Conservation (phyloP, 306 rosid genomes). For the Pterocarpus santalinus region DNA sequence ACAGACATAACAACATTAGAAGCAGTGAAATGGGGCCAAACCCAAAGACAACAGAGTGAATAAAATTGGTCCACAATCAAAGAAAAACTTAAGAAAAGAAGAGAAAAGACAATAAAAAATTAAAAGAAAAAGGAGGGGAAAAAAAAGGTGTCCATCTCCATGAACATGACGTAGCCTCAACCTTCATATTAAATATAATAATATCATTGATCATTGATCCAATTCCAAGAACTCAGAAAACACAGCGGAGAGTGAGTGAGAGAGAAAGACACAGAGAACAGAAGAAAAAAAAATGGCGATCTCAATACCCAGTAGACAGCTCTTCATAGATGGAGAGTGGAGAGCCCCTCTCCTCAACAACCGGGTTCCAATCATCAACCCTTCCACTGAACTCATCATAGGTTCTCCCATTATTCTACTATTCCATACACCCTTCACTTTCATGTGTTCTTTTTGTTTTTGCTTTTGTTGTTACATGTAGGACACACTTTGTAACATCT, state of each 20-base stretch:
- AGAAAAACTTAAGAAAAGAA: no score
- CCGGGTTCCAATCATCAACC: slow-evolving; percentile 78
- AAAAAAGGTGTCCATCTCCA: not conserved
- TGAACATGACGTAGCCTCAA: not conserved
- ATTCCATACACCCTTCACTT: no score
- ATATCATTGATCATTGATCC: not conserved
- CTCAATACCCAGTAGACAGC: slow-evolving; percentile 62
- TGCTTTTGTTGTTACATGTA: not conserved
- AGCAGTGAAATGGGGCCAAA: no score
- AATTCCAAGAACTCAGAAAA: not conserved
- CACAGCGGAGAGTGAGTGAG: not conserved
- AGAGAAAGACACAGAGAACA: not conserved
- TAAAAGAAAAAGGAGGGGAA: no score
- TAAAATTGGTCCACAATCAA: no score
- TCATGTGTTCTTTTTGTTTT: slow-evolving; percentile 5
- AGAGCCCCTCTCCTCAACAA: slow-evolving; percentile 66
- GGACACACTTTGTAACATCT: not conserved
- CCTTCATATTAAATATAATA: not conserved
- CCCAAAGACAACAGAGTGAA: no score
- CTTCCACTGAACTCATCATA: slow-evolving; percentile 64
- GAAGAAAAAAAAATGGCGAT: slow-evolving; percentile 59
- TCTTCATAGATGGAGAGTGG: slow-evolving; percentile 84
- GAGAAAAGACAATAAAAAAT: no score
- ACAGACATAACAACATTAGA: no score
- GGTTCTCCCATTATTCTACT: slow-evolving; percentile 45